phyloP scores from a whole-genome alignment of 495 filamentous ascomycete species.

The Xeromyces bisporus region DNA sequence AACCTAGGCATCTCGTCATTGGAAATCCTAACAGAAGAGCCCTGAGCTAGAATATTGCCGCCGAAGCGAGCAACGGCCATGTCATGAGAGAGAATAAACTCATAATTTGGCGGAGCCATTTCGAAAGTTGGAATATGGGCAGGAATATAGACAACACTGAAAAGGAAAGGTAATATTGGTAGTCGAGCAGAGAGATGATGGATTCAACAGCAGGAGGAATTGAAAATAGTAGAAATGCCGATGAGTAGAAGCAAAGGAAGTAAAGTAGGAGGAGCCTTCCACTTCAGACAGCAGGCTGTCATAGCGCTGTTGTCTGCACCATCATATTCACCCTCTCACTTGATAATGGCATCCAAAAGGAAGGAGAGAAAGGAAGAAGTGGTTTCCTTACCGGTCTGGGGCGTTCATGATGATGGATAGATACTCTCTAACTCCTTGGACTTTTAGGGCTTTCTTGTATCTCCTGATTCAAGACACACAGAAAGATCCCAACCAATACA shows the following conservation, averaged over 20 bases:
- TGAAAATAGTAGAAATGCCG: too few relatives aligned
- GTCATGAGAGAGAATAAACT: constrained; percentile 6
- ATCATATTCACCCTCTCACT: too few relatives aligned
- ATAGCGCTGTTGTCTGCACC: too few relatives aligned
- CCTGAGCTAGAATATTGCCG: constrained; percentile 5
- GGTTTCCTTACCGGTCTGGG: constrained; percentile 40
- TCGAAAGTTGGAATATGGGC: neutral
- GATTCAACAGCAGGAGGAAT: too few relatives aligned
- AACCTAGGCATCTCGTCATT: constrained; percentile 13
- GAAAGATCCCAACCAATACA: neutral
- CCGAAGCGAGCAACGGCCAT: constrained; percentile 8
- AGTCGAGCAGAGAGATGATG: too few relatives aligned
- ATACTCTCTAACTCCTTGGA: neutral
- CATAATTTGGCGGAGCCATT: constrained; percentile 1
- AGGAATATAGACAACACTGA: too few relatives aligned
- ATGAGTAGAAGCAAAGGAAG: too few relatives aligned
- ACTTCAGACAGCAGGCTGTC: too few relatives aligned
- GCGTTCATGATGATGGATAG: constrained; percentile 56
- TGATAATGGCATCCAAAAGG: neutral
- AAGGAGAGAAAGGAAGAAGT: neutral
- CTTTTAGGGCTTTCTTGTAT: too few relatives aligned
- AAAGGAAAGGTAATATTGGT: too few relatives aligned
- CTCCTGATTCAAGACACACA: too few relatives aligned
- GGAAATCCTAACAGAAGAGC: constrained; percentile 10
- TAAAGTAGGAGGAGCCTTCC: too few relatives aligned